Evolutionary conservation across 306 rosid species (phyloP), one percentile per base, ranked within the genome.

Genomic region (Cucurbita argyrosperma): DNA sequence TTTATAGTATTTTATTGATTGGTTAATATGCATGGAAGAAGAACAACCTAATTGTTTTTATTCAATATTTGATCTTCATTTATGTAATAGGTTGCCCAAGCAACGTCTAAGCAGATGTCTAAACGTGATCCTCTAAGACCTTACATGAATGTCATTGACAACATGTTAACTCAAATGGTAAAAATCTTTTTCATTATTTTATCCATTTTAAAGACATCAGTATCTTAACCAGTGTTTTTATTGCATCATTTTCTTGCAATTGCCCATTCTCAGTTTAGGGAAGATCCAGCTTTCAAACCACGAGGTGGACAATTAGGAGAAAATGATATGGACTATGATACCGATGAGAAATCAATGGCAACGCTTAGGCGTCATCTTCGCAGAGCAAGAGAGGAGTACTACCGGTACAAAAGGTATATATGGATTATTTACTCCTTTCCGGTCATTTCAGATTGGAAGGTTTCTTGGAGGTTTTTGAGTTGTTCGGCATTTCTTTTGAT

Each of bases 331-430:
- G 99, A 94, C 81, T 94, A 94, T 72, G 99, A 94, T 83, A 91
- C 96, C 16, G 99, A 94, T 67, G 96, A 94, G 82, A 94, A 94
- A 82, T 94, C 99, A 71, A 94, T 94, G 99, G 99, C 99, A 71
- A 83, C 91, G 38, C 88, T 94, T 65, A 85, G 99, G 84, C 89
- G 95, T 62, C 96, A 91, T 84, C 96, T 94, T 72, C 97, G 96
- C 73, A 84, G 90, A 83, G 88, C 99, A 71, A 83, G 87, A 73
- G 99, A 91, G 80, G 95, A 89, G 84, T 94, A 94, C 86, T 89
- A 87, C 76, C 90, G 99, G 38, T 90, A 83, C 77, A 94, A 91
- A 87, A 94, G 99, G 99, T 91, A 84, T 79, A 68, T 39, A 26
- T 58, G 57, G 63, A 80, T 75, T 49, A 43, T 63, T 76, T 50